Conservation (phyloP, 768 basidiomycete species). For the Agaricus subrufescens region DNA sequence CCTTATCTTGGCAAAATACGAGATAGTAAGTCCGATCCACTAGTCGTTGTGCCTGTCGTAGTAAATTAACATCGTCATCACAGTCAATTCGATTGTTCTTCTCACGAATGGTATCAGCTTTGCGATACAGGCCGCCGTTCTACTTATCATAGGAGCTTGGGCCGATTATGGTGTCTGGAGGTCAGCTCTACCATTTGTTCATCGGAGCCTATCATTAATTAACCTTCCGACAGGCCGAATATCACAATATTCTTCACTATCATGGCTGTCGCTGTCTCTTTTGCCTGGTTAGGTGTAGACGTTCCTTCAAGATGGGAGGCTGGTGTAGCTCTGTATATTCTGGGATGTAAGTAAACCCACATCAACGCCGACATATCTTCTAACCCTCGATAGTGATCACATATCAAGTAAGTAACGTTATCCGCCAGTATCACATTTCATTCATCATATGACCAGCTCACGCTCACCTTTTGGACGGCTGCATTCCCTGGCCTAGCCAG, state of each 20-base stretch:
- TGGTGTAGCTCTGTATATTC: slow-evolving; percentile 56
- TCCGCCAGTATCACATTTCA: background rate
- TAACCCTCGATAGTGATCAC: slow-evolving; percentile 47
- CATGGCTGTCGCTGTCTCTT: slow-evolving; percentile 60
- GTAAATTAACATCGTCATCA: no score
- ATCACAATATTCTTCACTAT: slow-evolving; percentile 75
- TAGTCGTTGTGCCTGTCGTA: background rate
- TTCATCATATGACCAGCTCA: slow-evolving; percentile 33
- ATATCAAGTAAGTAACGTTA: slow-evolving; percentile 48
- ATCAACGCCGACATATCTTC: background rate
- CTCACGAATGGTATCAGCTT: slow-evolving; percentile 79
- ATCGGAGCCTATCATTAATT: background rate
- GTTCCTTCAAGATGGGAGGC: slow-evolving; percentile 59
- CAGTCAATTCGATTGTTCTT: slow-evolving; percentile 75
- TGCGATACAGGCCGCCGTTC: slow-evolving; percentile 64
- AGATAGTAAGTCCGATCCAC: slow-evolving; percentile 43
- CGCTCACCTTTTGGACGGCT: slow-evolving; percentile 80
- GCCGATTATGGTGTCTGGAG: slow-evolving; percentile 83
- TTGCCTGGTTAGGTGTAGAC: slow-evolving; percentile 75
- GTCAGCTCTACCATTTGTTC: slow-evolving; percentile 21
- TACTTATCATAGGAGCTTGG: slow-evolving; percentile 70
- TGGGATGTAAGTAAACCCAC: slow-evolving; percentile 45
- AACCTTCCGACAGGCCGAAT: slow-evolving; percentile 46
- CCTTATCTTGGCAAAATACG: slow-evolving; percentile 59
- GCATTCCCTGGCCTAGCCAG: slow-evolving; percentile 75